A percentile compares a stretch with the other conserved stretches of the same genome.
Evolutionary conservation across 306 rosid genomes (phyloP).

Genomic region (Cucurbita moschata): DNA sequence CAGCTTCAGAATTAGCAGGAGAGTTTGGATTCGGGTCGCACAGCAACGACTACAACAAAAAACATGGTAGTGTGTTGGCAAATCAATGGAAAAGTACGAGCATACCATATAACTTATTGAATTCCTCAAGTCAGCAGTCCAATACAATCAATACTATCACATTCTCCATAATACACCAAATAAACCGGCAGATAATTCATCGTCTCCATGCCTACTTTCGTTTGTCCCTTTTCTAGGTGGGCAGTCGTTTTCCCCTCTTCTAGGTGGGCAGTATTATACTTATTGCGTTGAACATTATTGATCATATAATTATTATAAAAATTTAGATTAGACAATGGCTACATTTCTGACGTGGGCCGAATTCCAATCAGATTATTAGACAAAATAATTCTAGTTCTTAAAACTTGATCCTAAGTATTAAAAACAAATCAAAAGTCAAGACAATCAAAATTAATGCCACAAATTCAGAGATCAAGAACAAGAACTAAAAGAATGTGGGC

Average conservation of each 20-base stretch:
- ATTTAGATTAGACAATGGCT: too few relatives aligned
- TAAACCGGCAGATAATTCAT: neutral
- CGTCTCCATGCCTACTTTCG: neutral
- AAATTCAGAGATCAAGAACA: neutral
- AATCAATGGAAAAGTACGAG: neutral
- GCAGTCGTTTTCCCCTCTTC: neutral
- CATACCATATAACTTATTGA: neutral
- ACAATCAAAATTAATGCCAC: neutral
- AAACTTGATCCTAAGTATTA: neutral
- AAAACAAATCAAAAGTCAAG: neutral
- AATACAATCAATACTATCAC: neutral
- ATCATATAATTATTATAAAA: neutral
- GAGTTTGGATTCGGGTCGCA: conserved; percentile 97
- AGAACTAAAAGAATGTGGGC: neutral
- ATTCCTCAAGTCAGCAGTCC: neutral
- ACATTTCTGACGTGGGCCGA: neutral
- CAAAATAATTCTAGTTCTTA: neutral
- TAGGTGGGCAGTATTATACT: neutral
- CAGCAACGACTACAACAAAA: conserved; percentile 68
- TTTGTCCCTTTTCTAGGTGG: neutral
- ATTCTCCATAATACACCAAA: neutral
- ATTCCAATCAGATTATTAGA: neutral
- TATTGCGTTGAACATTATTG: neutral
- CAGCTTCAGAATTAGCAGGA: conserved; percentile 98
- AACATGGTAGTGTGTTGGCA: neutral